Evolutionary conservation across 768 basidiomycete species (phyloP).

Genomic region (Cystobasidium onofrii): DNA sequence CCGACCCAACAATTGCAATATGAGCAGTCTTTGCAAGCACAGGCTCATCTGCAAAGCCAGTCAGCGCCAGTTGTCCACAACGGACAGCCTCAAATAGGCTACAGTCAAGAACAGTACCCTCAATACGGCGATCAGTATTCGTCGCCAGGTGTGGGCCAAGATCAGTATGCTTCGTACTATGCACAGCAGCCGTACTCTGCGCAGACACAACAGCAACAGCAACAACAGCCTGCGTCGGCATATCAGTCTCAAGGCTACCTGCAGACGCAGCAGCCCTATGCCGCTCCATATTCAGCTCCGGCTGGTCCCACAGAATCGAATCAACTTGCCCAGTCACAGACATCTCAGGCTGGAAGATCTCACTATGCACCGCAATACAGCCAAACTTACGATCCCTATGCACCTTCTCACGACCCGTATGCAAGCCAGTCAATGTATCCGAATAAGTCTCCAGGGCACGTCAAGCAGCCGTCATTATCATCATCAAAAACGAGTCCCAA

Average conservation of each 20-base stretch:
- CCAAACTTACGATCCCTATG: slow-evolving; percentile 22
- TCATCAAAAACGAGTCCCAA: not conserved
- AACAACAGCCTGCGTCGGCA: not conserved
- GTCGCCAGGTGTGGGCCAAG: not conserved
- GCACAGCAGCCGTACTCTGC: not conserved
- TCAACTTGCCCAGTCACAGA: slow-evolving; percentile 3
- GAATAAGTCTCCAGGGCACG: not conserved
- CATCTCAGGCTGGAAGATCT: not conserved
- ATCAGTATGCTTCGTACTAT: slow-evolving; percentile 3
- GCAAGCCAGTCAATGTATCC: not conserved
- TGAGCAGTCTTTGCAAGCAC: slow-evolving; percentile 14
- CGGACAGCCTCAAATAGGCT: not conserved
- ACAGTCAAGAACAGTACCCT: slow-evolving; percentile 17
- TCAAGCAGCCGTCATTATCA: not conserved
- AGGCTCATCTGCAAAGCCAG: not conserved
- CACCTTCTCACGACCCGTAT: slow-evolving; percentile 6
- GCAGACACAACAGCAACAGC: slow-evolving; percentile 10
- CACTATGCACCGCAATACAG: not conserved
- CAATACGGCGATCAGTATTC: not conserved
- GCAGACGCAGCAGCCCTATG: not conserved
- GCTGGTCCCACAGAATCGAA: not conserved
- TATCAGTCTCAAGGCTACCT: not conserved
- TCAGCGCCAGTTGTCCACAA: not conserved
- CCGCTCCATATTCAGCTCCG: slow-evolving; percentile 17
- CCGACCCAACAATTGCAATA: slow-evolving; percentile 2